A percentile compares a stretch with the other conserved stretches of the same genome.
Conservation (phyloP, 2,329 filamentous ascomycete species). For the Trichoderma lentiforme region DNA sequence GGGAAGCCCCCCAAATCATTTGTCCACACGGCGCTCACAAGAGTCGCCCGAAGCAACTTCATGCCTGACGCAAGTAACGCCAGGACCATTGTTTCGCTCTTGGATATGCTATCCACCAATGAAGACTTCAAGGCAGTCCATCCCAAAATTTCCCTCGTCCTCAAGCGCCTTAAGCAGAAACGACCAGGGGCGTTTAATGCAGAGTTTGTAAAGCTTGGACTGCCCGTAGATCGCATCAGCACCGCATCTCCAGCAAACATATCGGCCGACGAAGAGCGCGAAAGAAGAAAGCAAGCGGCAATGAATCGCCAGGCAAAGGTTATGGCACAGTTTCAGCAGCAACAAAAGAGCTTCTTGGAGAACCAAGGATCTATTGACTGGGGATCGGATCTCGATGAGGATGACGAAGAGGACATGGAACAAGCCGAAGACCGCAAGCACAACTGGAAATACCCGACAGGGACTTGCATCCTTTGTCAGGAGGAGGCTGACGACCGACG, state of each 20-base stretch:
- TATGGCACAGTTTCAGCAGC: constrained; percentile 97
- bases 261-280: constrained; percentile 67
- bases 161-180: constrained; percentile 82
- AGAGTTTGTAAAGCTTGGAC: constrained; percentile 60
- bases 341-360: constrained; percentile 91
- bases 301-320: constrained; percentile 85
- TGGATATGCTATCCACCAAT: constrained; percentile 60
- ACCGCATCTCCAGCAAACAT: constrained; percentile 75
- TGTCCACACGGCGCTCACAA: constrained; percentile 65
- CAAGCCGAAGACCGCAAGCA: constrained; percentile 61
- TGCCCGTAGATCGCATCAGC: constrained; percentile 74
- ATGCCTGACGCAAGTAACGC: constrained; percentile 53
- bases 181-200: constrained; percentile 68
- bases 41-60: constrained; percentile 59
- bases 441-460: constrained; percentile 82
- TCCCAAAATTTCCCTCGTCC: constrained; percentile 76
- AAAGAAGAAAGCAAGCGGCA: constrained; percentile 86
- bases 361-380: constrained; percentile 86
- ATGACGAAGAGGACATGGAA: constrained; percentile 59
- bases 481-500: constrained; percentile 89
- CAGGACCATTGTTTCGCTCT: constrained; percentile 62
- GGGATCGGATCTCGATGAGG: constrained; percentile 74
- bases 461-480: constrained; percentile 93
- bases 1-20: constrained; percentile 61
- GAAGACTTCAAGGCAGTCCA: constrained; percentile 79